Base-by-base conservation (phyloP, 2,329 filamentous ascomycete genomes). In the Mycosphaerelloides madeirae region DNA sequence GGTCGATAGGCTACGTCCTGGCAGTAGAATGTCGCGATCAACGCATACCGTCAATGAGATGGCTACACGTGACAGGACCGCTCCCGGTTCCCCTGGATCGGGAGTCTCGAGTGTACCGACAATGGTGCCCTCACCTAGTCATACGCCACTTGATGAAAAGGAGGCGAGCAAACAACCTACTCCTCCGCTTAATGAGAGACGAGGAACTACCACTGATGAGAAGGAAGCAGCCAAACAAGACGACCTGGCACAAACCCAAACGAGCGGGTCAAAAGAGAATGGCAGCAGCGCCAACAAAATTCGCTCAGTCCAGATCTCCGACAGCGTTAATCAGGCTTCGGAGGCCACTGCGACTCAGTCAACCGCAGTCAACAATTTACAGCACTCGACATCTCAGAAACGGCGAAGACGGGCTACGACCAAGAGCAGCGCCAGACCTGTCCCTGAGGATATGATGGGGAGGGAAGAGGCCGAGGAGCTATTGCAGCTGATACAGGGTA, bases 401-500 rank as follows among this genome's bases (percentile, higher is more conserved):
- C 76, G 79, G 37, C 77, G 84, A 34, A 77, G 84, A 36, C 77
- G 87, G 25, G 81, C 79, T 1, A 84, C 81, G 20, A 90, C 85
- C 31, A 84, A 80, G 67, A 77, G 79, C 48, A 85, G 79, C 56
- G 78, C 79, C 25, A 77, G 80, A 32, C 79, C 79, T 1, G 32
- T 52, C 12, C 80, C 83, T 54, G 90, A 95, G 50, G 88, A 95
- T 40, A 56, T 96, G 54, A 75, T 96, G 41, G 76, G 78, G 20
- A 80, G 79, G 43, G 76, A 78, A 5, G 87, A 94, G 54, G 87
- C 89, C 1, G 90, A 95, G 63, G 84, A 87, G 56, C 68, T 97
- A 55, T 72, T 96, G 54, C 79, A 80, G 52, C 71, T 93, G 70
- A 78, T 93, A 19, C 91, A 97, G 66, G 93, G 93, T 1, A 83